These are phyloP conservation scores for Striga asiatica DNA, from an alignment of 257 asterid species.

Conservation along the genomic window DNA sequence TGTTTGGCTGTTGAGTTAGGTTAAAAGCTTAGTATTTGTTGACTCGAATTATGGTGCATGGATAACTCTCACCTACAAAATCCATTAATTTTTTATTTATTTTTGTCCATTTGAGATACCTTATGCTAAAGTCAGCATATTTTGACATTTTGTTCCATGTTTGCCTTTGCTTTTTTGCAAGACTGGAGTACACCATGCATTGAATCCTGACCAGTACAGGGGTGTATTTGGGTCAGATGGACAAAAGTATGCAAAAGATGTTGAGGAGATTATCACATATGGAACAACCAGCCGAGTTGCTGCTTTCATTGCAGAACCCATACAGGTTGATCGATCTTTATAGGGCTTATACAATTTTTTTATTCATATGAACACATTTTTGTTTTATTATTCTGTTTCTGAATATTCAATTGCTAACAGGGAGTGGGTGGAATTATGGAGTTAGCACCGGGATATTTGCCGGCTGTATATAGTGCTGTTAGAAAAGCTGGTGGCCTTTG, in stretches of 20 bases:
- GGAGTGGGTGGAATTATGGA: constrained; percentile 97
- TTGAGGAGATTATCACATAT: constrained; percentile 71
- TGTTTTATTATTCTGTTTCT: not conserved
- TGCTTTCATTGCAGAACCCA: constrained; percentile 79
- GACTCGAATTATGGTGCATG: too few species aligned
- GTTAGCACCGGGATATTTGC: constrained; percentile 92
- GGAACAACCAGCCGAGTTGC: constrained; percentile 86
- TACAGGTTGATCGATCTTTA: constrained; percentile 46
- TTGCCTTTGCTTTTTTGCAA: constrained; percentile 9
- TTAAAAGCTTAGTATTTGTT: too few species aligned
- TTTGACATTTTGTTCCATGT: not conserved
- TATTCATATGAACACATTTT: not conserved
- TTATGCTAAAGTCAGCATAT: too few species aligned
- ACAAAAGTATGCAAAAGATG: constrained; percentile 70
- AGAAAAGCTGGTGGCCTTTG: constrained; percentile 90
- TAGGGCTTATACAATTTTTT: not conserved
- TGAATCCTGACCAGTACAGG: constrained; percentile 90
- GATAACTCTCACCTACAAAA: not conserved
- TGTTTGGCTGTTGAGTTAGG: too few species aligned
- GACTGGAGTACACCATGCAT: constrained; percentile 89
- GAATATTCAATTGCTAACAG: constrained; percentile 25
- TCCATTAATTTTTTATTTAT: not conserved
- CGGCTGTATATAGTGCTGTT: constrained; percentile 58
- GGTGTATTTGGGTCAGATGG: constrained; percentile 86
- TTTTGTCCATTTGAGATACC: too few species aligned